Evolutionary conservation across 306 rosid species (phyloP), one percentile per base, ranked within the genome.

Genomic region (Cucumis melo): DNA sequence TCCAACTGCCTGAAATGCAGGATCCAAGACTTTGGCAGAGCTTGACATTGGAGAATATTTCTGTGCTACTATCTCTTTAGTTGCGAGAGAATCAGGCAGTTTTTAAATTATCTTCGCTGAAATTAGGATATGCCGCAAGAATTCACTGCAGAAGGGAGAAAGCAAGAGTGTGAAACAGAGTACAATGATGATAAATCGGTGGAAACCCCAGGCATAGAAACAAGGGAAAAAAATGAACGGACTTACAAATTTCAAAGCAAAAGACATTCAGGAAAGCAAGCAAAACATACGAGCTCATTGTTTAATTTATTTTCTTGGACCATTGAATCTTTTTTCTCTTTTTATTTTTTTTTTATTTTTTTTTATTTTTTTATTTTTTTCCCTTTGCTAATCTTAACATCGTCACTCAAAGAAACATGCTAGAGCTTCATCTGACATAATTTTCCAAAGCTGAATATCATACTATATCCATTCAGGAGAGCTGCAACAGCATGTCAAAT

Each of bases 1-100:
- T 78, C 99, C 99, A 57, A 85, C 96, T 78, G 96, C 97, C 86
- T 95, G 99, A 88, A 95, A 92, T 74, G 99, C 99, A 68, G 96
- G 98, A 84, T 95, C 99, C 90, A 90, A 86, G 78, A 65, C 89
- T 87, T 95, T 95, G 51, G 92, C 79, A 50, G 99, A 80, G 85
- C 92, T 89, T 78, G 99, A 87, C 99, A 95, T 95, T 79, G 88
- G 90, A 82, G 79, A 74, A 77, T 80, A 63, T 73, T 79, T 78
- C 79, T 82, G 80, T 84, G 74, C 74, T 60, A 64, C 77, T 53
- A 79, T 64, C 75, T 73, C 81, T 48, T 83, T 79, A 80, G 64
- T 89, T 66, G 81, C 44, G 4, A 72, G 39, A 77, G 79, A 79
- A 55, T 59, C 63, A 50, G 58, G 53, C 32, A 70, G 36, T 54